These are phyloP conservation scores for Melampsora occidentalis DNA, from an alignment of 1,284 basidiomycete genomes.

Conservation along the genomic window DNA sequence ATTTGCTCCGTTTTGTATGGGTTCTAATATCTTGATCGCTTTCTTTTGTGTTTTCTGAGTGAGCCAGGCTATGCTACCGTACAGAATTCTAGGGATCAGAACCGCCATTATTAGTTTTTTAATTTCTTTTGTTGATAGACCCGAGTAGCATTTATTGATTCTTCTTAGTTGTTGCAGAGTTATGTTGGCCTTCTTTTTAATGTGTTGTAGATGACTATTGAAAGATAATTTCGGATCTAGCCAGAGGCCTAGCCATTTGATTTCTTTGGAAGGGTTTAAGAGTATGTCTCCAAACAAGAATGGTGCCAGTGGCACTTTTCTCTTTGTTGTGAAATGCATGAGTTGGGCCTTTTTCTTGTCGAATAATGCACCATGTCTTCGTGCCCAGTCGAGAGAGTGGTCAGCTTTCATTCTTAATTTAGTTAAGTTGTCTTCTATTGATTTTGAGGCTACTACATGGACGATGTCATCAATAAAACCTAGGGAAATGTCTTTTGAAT, in stretches of 20 bases:
- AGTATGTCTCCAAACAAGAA: neutral
- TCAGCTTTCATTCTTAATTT: neutral
- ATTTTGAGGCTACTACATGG: neutral
- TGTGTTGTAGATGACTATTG: neutral
- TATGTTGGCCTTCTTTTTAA: neutral
- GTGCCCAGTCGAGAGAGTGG: neutral
- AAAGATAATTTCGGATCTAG: neutral
- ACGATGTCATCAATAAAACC: conserved; percentile 27
- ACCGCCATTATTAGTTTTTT: neutral
- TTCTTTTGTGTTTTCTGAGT: neutral
- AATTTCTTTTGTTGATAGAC: neutral
- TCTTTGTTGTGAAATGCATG: neutral
- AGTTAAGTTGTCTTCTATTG: neutral
- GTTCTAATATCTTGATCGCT: neutral
- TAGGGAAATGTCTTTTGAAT: neutral
- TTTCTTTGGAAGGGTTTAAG: neutral
- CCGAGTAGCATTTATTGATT: neutral
- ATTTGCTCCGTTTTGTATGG: too few relatives aligned
- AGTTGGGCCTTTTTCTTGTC: conserved; percentile 16
- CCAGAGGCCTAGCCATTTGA: conserved; percentile 21
- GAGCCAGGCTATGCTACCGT: conserved; percentile 22
- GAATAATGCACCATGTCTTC: conserved; percentile 14
- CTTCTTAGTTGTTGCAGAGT: neutral
- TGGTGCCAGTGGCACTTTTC: rapidly evolving
- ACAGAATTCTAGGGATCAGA: neutral